phyloP scores from a whole-genome alignment of 192 early-diverging fungal species.

The Entophlyctis luteolus region DNA sequence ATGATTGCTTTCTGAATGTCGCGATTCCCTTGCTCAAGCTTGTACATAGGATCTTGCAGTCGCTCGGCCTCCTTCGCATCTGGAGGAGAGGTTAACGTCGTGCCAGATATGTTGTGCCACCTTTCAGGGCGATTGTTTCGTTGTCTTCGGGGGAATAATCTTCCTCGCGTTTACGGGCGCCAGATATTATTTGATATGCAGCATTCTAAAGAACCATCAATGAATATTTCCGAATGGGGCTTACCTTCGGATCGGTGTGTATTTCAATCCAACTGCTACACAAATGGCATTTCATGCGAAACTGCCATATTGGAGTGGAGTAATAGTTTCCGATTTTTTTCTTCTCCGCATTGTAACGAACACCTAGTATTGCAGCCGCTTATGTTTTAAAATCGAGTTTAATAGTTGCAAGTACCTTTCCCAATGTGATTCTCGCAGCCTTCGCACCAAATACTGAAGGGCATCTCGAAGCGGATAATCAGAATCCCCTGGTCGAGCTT shows the following conservation, averaged over 20 bases:
- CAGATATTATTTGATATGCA: constrained; percentile 62
- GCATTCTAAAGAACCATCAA: constrained; percentile 48
- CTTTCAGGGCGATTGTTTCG: constrained; percentile 63
- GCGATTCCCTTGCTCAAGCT: constrained; percentile 56
- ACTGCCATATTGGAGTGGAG: constrained; percentile 78
- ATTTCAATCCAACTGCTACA: constrained; percentile 85
- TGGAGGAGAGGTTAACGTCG: background rate
- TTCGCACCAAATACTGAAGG: constrained; percentile 86
- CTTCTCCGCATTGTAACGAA: constrained; percentile 94
- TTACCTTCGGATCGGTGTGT: constrained; percentile 88
- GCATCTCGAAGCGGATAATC: constrained; percentile 82
- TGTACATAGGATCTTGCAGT: constrained; percentile 51
- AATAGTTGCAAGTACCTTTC: constrained; percentile 51
- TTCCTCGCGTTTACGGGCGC: constrained; percentile 75
- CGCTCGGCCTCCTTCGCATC: constrained; percentile 49
- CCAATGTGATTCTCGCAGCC: constrained; percentile 82
- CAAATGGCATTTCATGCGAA: constrained; percentile 91
- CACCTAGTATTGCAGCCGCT: constrained; percentile 46
- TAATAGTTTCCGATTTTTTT: constrained; percentile 85
- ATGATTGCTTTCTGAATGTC: constrained; percentile 52
- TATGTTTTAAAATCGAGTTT: background rate
- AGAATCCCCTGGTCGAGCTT: constrained; percentile 88
- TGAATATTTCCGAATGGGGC: background rate
- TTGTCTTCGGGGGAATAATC: constrained; percentile 64
- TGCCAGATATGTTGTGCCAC: background rate